These are phyloP conservation scores for Chenopodium berlandieri DNA, from an alignment of 148 eudicot genomes.

Conservation along the genomic window DNA sequence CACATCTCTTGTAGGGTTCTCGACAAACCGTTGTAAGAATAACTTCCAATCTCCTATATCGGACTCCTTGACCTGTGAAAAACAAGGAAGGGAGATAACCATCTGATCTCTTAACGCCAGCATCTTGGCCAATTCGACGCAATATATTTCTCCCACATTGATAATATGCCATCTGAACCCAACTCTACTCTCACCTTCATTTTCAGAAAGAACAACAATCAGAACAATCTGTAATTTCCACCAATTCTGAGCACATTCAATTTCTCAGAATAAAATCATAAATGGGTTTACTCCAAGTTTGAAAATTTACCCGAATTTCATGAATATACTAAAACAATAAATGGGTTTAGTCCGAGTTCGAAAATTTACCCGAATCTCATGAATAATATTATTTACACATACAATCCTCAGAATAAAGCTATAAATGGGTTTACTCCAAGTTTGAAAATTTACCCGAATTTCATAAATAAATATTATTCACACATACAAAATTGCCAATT, in stretches of 20 bases:
- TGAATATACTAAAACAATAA: too few relatives aligned
- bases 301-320: too few relatives aligned
- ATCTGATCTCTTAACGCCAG: conserved; percentile 30
- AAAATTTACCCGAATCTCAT: neutral
- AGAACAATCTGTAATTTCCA: neutral
- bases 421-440: neutral
- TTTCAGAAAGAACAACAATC: neutral
- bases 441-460: neutral
- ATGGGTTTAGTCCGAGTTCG: neutral
- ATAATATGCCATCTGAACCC: conserved; percentile 48
- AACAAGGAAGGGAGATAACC: conserved; percentile 60
- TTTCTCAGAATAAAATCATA: neutral
- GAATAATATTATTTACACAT: too few relatives aligned
- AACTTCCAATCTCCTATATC: conserved; percentile 79
- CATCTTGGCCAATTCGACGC: conserved; percentile 37
- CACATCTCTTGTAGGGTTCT: neutral
- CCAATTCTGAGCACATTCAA: neutral
- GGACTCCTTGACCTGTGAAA: conserved; percentile 68
- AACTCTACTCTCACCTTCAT: conserved; percentile 6
- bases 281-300: too few relatives aligned
- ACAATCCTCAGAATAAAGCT: too few relatives aligned
- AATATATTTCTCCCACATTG: conserved; percentile 51
- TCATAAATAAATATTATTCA: too few relatives aligned
- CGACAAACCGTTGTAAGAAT: conserved; percentile 69
- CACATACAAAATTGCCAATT: too few relatives aligned